Base-by-base conservation (phyloP, 306 rosid species). In the Corylus avellana region DNA sequence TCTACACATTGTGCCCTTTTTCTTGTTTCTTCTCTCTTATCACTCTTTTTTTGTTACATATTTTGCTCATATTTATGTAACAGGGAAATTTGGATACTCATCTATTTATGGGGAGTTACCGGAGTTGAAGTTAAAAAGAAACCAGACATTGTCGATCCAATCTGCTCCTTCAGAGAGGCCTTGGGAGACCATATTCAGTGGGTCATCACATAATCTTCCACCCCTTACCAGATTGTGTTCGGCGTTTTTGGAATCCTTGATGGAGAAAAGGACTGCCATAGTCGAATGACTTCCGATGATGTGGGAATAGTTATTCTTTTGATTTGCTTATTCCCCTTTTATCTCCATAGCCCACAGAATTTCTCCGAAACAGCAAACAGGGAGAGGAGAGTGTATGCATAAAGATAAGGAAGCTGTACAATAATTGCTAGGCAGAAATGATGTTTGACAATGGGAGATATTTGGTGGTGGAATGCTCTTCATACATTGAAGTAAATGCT, bases 171-270 rank as follows among this genome's bases (percentile, higher is more conserved):
- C 98, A 20, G 89, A 85, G 78, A 84, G 97, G 83, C 92, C 97
- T 25, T 93, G 99, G 99, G 98, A 88, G 83, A 90, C 96, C 83
- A 84, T 91, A 74, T 93, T 93, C 77, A 84, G 86, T 76, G 97
- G 97, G 12, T 82, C 97, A 53, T 89, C 98, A 3, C 96, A 90
- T 80, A 83, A 74, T 77, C 85, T 95, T 80, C 99, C 94, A n/a
- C 92, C 97, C 68, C 91, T 95, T 56, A 89, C 89, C 74, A 95
- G 89, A 79, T 84, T 95, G 73, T 95, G 98, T 83, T 85, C 92
- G 4, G 90, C 85, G 51, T 91, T 90, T 80, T 83, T 91, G 80
- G 96, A 91, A 89, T 90, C 96, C 10, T 84, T 95, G 37, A 75
- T 89, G 75, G 97, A 93, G 79, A 91, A 81, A 86, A 89, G 89